Conservation (phyloP, 225 moss, liverwort and hornwort species). For the Climacium dendroides region DNA sequence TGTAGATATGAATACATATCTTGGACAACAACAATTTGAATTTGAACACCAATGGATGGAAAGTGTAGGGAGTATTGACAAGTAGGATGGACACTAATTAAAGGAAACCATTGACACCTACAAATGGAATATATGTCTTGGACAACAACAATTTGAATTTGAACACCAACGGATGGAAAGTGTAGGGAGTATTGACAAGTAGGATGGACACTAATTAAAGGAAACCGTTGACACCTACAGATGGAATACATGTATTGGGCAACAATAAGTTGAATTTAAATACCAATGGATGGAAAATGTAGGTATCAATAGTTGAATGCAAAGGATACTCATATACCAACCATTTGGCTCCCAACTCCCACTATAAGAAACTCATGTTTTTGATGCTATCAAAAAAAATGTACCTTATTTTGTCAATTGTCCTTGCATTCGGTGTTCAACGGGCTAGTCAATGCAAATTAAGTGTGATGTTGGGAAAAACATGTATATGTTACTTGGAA, state of each 20-base stretch:
- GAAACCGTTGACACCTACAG: accelerated
- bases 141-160: not conserved
- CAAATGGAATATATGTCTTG: too few relatives aligned
- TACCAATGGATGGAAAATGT: not conserved
- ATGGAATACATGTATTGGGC: not conserved
- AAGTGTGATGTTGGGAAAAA: too few relatives aligned
- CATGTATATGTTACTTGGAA: too few relatives aligned
- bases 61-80: not conserved
- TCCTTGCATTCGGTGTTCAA: too few relatives aligned
- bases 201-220: accelerated
- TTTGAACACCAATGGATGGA: not conserved
- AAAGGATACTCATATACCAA: not conserved
- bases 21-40: too few relatives aligned
- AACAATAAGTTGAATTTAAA: not conserved
- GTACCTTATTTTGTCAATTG: too few relatives aligned
- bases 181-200: not conserved
- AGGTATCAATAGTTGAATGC: accelerated
- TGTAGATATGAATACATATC: too few relatives aligned
- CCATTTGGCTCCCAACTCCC: not conserved
- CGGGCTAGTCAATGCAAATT: too few relatives aligned
- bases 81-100: accelerated
- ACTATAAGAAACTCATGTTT: too few relatives aligned
- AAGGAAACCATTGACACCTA: too few relatives aligned
- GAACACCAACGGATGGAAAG: accelerated
- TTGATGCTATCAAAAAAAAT: too few relatives aligned